Conservation (phyloP, 2,329 filamentous ascomycete genomes). For the Chalaropsis thielavioides region DNA sequence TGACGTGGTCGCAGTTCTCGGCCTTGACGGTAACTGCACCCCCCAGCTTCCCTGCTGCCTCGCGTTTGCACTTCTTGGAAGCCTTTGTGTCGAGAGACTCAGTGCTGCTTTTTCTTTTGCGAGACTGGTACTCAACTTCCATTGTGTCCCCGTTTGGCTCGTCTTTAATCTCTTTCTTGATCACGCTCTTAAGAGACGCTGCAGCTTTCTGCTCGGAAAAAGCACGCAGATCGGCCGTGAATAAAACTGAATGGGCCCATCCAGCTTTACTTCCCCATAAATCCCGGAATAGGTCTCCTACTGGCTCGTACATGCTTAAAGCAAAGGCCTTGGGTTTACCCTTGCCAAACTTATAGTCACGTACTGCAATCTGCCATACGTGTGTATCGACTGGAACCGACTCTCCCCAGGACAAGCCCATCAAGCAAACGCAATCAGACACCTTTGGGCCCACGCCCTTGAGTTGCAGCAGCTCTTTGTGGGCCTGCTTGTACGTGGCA, state of each 20-base stretch:
- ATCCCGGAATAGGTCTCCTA: conserved; percentile 76
- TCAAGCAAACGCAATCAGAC: conserved; percentile 87
- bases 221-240: conserved; percentile 77
- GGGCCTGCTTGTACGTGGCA: conserved; percentile 62
- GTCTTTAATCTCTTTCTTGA: conserved; percentile 21
- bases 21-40: conserved; percentile 5
- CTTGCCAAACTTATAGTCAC: conserved; percentile 88
- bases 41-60: conserved; percentile 1
- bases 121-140: conserved; percentile 23
- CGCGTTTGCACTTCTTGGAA: conserved; percentile 6
- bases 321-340: conserved; percentile 73
- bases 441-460: conserved; percentile 94
- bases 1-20: conserved; percentile 5
- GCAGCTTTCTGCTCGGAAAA: conserved; percentile 51
- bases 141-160: conserved; percentile 19
- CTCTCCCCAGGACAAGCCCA: conserved; percentile 93
- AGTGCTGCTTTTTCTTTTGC: conserved; percentile 15
- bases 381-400: conserved; percentile 94
- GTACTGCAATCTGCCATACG: conserved; percentile 94
- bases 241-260: conserved; percentile 95
- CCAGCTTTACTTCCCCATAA: conserved; percentile 90
- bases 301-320: conserved; percentile 74
- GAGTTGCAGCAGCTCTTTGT: conserved; percentile 62
- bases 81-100: neutral
- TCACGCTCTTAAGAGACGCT: conserved; percentile 14